phyloP scores from a whole-genome alignment of 306 rosid species.

The Rosa lucieae region DNA sequence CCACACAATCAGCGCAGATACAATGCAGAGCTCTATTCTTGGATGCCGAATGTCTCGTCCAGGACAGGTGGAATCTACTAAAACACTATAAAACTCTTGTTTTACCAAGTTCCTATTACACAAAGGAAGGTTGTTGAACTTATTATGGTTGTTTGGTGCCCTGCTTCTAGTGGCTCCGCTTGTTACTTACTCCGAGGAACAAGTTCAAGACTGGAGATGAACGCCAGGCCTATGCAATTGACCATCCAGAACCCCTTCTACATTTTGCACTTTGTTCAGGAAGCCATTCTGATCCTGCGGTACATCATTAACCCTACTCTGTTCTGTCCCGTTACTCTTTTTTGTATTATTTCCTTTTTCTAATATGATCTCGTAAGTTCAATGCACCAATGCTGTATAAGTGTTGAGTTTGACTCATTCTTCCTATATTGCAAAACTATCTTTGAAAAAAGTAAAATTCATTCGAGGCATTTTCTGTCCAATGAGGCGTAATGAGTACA shows the following conservation, averaged over 20 bases:
- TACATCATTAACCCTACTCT: conserved; percentile 31
- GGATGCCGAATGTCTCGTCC: conserved; percentile 88
- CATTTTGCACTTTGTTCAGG: conserved; percentile 88
- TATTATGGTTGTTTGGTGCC: conserved; percentile 11
- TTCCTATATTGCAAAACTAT: conserved; percentile 4
- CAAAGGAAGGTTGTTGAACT: background rate
- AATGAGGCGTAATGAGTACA: background rate
- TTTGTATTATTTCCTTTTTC: background rate
- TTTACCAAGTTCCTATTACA: no score
- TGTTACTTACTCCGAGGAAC: conserved; percentile 60
- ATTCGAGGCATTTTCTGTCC: background rate
- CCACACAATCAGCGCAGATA: conserved; percentile 77
- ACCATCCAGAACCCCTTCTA: conserved; percentile 77
- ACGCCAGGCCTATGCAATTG: conserved; percentile 58
- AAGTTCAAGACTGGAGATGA: conserved; percentile 75
- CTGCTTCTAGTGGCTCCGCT: conserved; percentile 74
- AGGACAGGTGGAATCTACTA: conserved; percentile 63
- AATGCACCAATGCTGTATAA: background rate
- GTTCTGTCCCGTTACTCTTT: background rate
- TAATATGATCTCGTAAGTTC: background rate
- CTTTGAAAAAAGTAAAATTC: background rate
- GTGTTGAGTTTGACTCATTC: background rate
- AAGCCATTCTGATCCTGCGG: conserved; percentile 98
- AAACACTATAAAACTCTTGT: background rate
- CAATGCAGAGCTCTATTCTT: conserved; percentile 81